Conservation (phyloP, 805 yeast species). For the Metschnikowia santaceciliae region DNA sequence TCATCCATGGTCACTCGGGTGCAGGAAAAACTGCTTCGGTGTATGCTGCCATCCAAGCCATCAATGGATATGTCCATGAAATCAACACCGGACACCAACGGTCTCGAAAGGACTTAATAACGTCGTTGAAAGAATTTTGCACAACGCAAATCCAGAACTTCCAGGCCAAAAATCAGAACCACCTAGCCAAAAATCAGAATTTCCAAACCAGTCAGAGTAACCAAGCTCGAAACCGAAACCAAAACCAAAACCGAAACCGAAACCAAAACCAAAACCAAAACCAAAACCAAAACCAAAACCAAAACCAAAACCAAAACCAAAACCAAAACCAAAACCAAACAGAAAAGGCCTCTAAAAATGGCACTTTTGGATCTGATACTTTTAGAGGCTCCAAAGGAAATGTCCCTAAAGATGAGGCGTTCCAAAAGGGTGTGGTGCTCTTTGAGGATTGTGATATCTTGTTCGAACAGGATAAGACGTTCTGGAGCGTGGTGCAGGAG, state of each 20-base stretch:
- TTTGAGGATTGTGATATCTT: conserved; percentile 84
- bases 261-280: too few species aligned
- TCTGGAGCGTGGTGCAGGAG: conserved; percentile 71
- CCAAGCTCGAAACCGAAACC: too few species aligned
- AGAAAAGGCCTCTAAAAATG: too few species aligned
- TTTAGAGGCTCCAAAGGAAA: too few species aligned
- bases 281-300: too few species aligned
- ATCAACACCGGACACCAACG: conserved; percentile 72
- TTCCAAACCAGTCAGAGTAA: too few species aligned
- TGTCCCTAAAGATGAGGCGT: conserved; percentile 13
- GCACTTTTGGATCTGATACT: too few species aligned
- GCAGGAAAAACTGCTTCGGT: conserved; percentile 76
- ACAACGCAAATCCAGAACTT: conserved; percentile 63
- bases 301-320: too few species aligned
- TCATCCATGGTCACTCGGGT: conserved; percentile 68
- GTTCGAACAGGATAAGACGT: conserved; percentile 71
- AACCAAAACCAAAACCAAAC: too few species aligned
- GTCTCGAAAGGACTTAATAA: conserved; percentile 64
- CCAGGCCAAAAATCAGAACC: not conserved
- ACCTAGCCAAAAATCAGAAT: not conserved
- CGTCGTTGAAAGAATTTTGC: conserved; percentile 68
- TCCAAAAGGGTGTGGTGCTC: conserved; percentile 64
- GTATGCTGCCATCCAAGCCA: conserved; percentile 58
- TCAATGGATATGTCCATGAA: conserved; percentile 75
- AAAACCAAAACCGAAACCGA: too few species aligned